Evolutionary conservation across 768 basidiomycete species (phyloP), one percentile per base, ranked within the genome.

Genomic region (Agrocybe praecox): DNA sequence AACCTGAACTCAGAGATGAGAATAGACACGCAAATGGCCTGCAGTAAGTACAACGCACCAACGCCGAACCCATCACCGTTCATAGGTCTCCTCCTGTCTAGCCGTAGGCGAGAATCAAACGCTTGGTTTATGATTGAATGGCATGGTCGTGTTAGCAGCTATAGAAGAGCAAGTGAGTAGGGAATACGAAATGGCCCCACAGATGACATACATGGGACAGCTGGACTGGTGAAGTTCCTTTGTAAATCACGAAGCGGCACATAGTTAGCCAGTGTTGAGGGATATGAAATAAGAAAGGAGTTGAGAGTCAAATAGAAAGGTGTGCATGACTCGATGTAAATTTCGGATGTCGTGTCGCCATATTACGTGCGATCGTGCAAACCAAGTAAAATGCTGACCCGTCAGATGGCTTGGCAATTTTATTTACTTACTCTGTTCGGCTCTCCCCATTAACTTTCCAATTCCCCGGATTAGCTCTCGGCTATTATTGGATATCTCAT

Each of bases 101-200:
- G 70, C 18, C 96, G 85, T 29, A 99, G 79, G 8, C 96, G 83
- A 19, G 94, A 96, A 74, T 98, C 96, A 66, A 94, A 96, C 0
- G 96, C 94, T 75, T 97, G 94, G 70, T 96, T 96, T 70, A 96
- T 97, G 75, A 98, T 97, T 2, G 92, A 94, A 75, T 98, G 96
- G 58, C 89, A 88, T 49, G 96, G 96, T 47, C 92, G 82, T 44
- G 96, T 98, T 63, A 98, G 80, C n/a, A 98, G 84, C 84, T 93
- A 62, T 18, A 55, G 18, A 46, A 45, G 44, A 53, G 40, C 14
- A 46, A 22, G 15, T 24, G 55, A 26, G 32, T 23, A 32, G 49
- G 22, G 50, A 29, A 29, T 18, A 11, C 23, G 46, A n/a, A 33
- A 56, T 19, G 44, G 56, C 33, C 59, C 49, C 24, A 23, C 44